phyloP scores from a whole-genome alignment of 768 basidiomycete species.

The Scleroderma bovista region DNA sequence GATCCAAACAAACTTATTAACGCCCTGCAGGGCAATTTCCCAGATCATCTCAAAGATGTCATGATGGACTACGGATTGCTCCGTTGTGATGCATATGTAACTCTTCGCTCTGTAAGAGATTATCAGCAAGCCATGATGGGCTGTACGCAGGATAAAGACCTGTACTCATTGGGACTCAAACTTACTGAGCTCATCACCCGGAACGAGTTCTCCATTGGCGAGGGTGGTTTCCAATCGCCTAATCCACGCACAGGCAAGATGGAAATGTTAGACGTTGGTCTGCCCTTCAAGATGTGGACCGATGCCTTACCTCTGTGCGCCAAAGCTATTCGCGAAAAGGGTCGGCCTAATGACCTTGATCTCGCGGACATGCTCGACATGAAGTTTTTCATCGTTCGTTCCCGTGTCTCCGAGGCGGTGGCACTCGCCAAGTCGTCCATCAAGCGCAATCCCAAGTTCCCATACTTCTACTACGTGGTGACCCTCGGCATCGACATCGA shows the following conservation, averaged over 20 bases:
- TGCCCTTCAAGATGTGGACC: slow-evolving; percentile 56
- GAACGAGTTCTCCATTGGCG: slow-evolving; percentile 56
- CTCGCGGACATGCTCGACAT: slow-evolving; percentile 61
- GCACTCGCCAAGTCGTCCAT: slow-evolving; percentile 42
- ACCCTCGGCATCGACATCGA: slow-evolving; percentile 43
- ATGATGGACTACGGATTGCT: slow-evolving; percentile 44
- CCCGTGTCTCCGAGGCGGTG: slow-evolving; percentile 44
- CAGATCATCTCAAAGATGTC: slow-evolving; percentile 40
- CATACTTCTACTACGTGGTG: slow-evolving; percentile 62
- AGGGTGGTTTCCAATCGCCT: slow-evolving; percentile 49
- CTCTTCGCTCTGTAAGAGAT: slow-evolving; percentile 35
- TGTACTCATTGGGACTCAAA: slow-evolving; percentile 46
- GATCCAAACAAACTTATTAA: slow-evolving; percentile 47
- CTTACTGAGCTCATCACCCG: slow-evolving; percentile 45
- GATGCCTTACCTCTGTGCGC: slow-evolving; percentile 60
- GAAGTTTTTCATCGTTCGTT: slow-evolving; percentile 49
- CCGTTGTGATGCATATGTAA: slow-evolving; percentile 44
- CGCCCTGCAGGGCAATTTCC: slow-evolving; percentile 38
- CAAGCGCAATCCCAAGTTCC: slow-evolving; percentile 50
- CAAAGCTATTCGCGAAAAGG: slow-evolving; percentile 43
- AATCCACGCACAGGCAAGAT: slow-evolving; percentile 37
- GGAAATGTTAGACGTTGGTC: slow-evolving; percentile 41
- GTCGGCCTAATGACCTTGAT: slow-evolving; percentile 40
- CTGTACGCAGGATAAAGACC: slow-evolving; percentile 40
- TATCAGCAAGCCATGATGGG: slow-evolving; percentile 52